Conservation (phyloP, 441 rosid genomes). For the Gossypium schwendimanii region DNA sequence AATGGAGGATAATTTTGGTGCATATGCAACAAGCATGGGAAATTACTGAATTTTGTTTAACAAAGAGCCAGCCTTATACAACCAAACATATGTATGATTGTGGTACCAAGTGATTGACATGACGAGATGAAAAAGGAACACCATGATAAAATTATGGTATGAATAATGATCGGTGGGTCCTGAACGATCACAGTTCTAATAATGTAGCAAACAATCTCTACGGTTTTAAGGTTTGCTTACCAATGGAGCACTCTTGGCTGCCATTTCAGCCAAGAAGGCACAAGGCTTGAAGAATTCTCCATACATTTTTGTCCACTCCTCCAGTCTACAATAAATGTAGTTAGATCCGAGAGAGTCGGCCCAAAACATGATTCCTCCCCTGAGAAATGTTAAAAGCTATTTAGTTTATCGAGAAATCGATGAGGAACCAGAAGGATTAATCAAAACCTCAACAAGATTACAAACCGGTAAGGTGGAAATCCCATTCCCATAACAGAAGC, state of each 20-base stretch:
- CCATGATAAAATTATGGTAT: too few species aligned
- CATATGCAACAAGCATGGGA: background rate
- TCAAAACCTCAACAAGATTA: background rate
- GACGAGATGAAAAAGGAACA: too few species aligned
- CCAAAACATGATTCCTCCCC: conserved; percentile 96
- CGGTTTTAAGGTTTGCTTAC: conserved; percentile 28
- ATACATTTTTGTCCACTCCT: conserved; percentile 71
- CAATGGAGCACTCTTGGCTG: conserved; percentile 74
- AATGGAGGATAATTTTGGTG: too few species aligned
- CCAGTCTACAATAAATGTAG: conserved; percentile 64
- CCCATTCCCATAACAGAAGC: conserved; percentile 94
- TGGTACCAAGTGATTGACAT: background rate
- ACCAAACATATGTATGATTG: background rate
- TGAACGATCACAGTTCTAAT: background rate
- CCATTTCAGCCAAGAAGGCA: conserved; percentile 75
- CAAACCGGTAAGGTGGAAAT: conserved; percentile 86
- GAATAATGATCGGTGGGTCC: too few species aligned
- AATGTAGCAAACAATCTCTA: background rate
- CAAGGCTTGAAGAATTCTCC: conserved; percentile 95
- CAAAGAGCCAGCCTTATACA: too few species aligned
- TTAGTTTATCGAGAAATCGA: conserved; percentile 15
- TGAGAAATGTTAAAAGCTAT: conserved; percentile 23
- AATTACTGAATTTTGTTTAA: background rate
- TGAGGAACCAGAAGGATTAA: background rate
- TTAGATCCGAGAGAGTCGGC: conserved; percentile 84